phyloP scores from a whole-genome alignment of 1,139 yeast species.

The Debaryomycetaceae sp. region DNA sequence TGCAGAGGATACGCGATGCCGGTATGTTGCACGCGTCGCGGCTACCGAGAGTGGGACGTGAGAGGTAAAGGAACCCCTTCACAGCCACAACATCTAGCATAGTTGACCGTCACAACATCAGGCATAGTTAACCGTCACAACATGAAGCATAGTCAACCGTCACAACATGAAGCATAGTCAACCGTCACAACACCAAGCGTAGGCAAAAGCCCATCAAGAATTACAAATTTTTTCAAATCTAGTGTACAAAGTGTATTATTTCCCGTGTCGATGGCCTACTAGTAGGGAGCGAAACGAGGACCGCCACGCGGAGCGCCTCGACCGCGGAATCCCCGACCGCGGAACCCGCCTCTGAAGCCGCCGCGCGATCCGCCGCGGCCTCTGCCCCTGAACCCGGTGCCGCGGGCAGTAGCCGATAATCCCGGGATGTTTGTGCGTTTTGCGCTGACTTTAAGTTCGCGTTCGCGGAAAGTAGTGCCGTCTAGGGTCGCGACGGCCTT shows the following conservation, averaged over 20 bases:
- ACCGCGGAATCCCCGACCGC: slow-evolving; percentile 18
- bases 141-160: no score
- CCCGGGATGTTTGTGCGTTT: slow-evolving; percentile 81
- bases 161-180: no score
- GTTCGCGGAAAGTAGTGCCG: slow-evolving; percentile 55
- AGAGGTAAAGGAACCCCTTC: no score
- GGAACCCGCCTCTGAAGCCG: slow-evolving; percentile 8
- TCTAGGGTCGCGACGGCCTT: slow-evolving; percentile 54
- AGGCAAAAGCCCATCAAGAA: no score
- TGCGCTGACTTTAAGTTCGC: slow-evolving; percentile 60
- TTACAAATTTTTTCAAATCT: no score
- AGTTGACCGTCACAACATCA: no score
- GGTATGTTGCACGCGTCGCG: no score
- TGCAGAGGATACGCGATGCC: slow-evolving; percentile 4
- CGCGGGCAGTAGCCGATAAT: slow-evolving; percentile 35
- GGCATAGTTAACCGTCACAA: no score
- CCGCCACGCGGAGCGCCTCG: slow-evolving; percentile 14
- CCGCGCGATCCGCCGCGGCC: slow-evolving; percentile 10
- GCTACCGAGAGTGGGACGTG: no score
- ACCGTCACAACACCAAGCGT: no score
- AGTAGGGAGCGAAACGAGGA: slow-evolving; percentile 11
- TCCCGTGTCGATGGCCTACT: not conserved
- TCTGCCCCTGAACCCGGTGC: slow-evolving; percentile 24
- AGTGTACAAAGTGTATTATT: no score
- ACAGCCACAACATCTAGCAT: no score